Conservation (phyloP, 2,329 filamentous ascomycete genomes). For the Xylariaceae sp. region DNA sequence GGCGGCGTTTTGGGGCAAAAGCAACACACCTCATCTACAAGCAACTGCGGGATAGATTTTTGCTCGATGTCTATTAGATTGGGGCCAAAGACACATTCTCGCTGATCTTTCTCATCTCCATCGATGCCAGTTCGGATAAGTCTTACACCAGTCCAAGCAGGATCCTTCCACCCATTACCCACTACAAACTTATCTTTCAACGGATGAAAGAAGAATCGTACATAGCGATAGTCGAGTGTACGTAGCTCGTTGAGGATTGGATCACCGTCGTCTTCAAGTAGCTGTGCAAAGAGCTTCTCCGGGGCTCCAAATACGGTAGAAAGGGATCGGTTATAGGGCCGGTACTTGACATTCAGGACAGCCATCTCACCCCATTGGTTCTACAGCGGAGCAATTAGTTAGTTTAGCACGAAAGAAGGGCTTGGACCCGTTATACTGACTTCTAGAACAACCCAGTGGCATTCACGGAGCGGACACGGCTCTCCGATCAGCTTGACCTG, state of each 20-base stretch:
- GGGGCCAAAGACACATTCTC: slow-evolving; percentile 81
- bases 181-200: slow-evolving; percentile 83
- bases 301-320: slow-evolving; percentile 64
- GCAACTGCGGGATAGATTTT: slow-evolving; percentile 75
- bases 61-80: slow-evolving; percentile 93
- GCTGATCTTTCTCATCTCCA: slow-evolving; percentile 77
- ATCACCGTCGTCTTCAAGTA: slow-evolving; percentile 66
- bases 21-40: slow-evolving; percentile 73
- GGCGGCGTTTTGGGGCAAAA: background rate
- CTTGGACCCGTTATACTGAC: slow-evolving; percentile 43
- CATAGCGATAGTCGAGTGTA: slow-evolving; percentile 86
- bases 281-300: slow-evolving; percentile 54
- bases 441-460: slow-evolving; percentile 90
- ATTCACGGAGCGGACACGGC: slow-evolving; percentile 64
- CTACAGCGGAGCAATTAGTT: slow-evolving; percentile 32
- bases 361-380: slow-evolving; percentile 95
- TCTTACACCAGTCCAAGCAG: slow-evolving; percentile 75
- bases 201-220: slow-evolving; percentile 89
- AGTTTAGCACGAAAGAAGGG: background rate
- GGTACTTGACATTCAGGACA: slow-evolving; percentile 63
- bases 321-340: slow-evolving; percentile 50
- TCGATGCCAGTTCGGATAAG: slow-evolving; percentile 76
- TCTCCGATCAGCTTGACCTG: slow-evolving; percentile 72
- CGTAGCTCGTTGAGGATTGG: slow-evolving; percentile 72
- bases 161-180: slow-evolving; percentile 90